Evolutionary conservation across 176 grass and related monocot species (phyloP), one percentile per base, ranked within the genome.

Genomic region (Eleusine indica): DNA sequence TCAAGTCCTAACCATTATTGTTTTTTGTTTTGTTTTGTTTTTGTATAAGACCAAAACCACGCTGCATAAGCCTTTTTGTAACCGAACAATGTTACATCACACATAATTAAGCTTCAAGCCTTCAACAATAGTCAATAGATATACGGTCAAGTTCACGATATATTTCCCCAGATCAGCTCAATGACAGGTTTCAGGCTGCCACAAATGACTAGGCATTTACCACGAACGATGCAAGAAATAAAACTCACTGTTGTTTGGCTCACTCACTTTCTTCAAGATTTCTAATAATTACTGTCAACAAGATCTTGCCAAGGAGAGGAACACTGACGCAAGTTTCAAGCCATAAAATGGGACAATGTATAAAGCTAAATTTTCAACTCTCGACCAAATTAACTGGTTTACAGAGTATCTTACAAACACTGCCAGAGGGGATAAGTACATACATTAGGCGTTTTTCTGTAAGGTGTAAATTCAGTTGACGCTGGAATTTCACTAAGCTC

Each of bases 371-470:
- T 16, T 18, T 37, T 17, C 64, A 75, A 28, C 6, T 41, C 48
- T 22, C 21, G 39, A 65, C 44, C n/a, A 65, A 64, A 28, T 10
- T 32, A 30, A 63, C 14, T 21, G 32, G n/a, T 16, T 57, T 67
- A 66, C 16, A 7, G 5, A 25, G 2, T 41, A n/a, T 64, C 16
- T 30, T 53, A 18, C 40, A 79, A 62, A n/a, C 21, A 19, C 28
- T 39, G 68, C 56, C 79, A 72, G 25, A 80, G 47, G 47, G 11
- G 30, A 72, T 7, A 84, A 66, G 77, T 54, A 80, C 69, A 73
- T 2, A 58, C 43, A n/a, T 9, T 35, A 16, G 35, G 0, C 2
- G 3, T 66, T 66, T 66, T 37, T 66, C 2, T 32, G 7, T 14
- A 2, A 65, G 13, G 62, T 32, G 29, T 12, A 66, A 3, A 16